Conservation (phyloP, 768 basidiomycete species). For the Dacryopinax primogenitus region DNA sequence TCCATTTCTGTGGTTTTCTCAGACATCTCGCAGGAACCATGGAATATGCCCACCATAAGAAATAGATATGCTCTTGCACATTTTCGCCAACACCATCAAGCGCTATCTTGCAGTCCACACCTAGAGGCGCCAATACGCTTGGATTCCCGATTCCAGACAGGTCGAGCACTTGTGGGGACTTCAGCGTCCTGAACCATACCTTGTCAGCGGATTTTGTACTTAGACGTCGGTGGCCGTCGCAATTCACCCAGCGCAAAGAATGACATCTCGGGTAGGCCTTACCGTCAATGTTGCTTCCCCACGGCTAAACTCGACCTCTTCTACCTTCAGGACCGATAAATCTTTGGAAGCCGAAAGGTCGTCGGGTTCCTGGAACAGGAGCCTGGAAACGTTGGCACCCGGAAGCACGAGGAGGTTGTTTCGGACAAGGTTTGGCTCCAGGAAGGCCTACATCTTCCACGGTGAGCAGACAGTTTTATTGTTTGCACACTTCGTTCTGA, state of each 20-base stretch:
- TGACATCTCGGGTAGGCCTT: constrained; percentile 38
- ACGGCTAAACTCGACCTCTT: constrained; percentile 36
- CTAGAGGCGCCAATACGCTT: constrained; percentile 35
- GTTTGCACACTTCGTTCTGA: neutral
- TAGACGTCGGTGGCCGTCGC: neutral
- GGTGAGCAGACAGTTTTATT: neutral
- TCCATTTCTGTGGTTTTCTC: neutral
- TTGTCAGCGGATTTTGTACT: neutral
- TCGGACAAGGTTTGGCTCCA: constrained; percentile 5
- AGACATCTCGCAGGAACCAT: constrained; percentile 9
- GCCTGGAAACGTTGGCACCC: neutral
- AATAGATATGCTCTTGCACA: constrained; percentile 34
- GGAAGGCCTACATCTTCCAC: constrained; percentile 20
- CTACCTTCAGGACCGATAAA: constrained; percentile 25
- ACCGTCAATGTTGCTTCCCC: constrained; percentile 26
- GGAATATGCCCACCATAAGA: constrained; percentile 14
- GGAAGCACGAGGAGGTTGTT: constrained; percentile 10
- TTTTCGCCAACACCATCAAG: constrained; percentile 69
- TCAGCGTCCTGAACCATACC: constrained; percentile 28
- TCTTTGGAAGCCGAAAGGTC: neutral
- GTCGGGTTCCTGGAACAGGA: constrained; percentile 9
- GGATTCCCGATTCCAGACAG: constrained; percentile 56
- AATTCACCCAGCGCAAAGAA: constrained; percentile 35
- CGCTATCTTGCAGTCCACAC: constrained; percentile 41
- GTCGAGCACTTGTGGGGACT: constrained; percentile 43